A percentile compares a stretch with the other conserved stretches of the same genome.
Evolutionary conservation across 805 yeast species (phyloP).

Genomic region (Starmerella potacharoeniae): DNA sequence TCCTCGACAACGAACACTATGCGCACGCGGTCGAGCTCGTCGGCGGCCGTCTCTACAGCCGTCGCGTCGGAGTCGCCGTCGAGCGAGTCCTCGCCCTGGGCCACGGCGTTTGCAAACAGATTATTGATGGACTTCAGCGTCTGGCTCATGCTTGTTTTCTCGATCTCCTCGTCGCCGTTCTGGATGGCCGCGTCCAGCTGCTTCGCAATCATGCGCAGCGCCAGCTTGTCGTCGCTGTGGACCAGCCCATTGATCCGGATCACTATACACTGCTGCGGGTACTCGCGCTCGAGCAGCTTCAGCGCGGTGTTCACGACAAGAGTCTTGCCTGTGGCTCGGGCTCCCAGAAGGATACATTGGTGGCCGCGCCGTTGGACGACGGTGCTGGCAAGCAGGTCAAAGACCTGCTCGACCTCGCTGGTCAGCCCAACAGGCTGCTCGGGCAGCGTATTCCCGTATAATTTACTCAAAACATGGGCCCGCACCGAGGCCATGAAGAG

Average conservation of each 20-base stretch:
- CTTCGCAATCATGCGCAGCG: conserved; percentile 74
- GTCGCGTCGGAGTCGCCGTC: conserved; percentile 1
- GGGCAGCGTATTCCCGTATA: conserved; percentile 23
- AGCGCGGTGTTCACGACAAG: conserved; percentile 50
- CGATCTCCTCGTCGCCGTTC: conserved; percentile 24
- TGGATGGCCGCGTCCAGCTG: conserved; percentile 49
- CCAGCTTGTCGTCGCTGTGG: conserved; percentile 64
- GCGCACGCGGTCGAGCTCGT: conserved; percentile 13
- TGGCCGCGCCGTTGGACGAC: conserved; percentile 63
- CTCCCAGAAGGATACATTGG: conserved; percentile 70
- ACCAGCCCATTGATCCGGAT: conserved; percentile 58
- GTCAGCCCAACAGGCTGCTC: conserved; percentile 30
- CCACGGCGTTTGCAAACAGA: conserved; percentile 22
- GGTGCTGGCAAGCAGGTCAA: conserved; percentile 50
- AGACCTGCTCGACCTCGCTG: conserved; percentile 38
- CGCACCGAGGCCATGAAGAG: conserved; percentile 7
- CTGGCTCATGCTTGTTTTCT: conserved; percentile 25
- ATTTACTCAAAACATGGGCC: conserved; percentile 22
- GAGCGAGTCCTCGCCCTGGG: background rate
- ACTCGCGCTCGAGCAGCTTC: conserved; percentile 32
- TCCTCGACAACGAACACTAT: conserved; percentile 76
- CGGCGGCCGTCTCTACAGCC: background rate
- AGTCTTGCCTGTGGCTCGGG: conserved; percentile 68
- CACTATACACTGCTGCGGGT: conserved; percentile 41
- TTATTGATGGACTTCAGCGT: conserved; percentile 24